Base-by-base conservation (phyloP, 2,329 filamentous ascomycete species). In the Plectosphaerella sp. region DNA sequence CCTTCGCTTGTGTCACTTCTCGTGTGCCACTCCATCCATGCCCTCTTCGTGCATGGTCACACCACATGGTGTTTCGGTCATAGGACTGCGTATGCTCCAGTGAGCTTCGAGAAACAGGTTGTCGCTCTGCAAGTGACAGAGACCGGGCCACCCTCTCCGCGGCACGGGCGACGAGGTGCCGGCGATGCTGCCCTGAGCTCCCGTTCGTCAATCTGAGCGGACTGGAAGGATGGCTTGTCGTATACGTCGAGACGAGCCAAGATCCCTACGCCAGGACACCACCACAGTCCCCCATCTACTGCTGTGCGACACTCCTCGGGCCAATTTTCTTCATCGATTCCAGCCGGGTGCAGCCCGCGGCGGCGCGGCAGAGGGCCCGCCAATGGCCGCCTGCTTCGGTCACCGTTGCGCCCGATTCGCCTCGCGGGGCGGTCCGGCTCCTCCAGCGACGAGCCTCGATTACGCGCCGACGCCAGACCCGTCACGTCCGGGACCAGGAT, bases 401-500 rank as follows among this genome's bases (percentile, higher is more conserved):
- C 57, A 61, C 65, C 66, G 67, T 70, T 65, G 61, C 66, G 62
- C 75, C 70, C 67, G 67, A 78, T 78, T 54, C 79, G 76, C 72
- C 69, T 69, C 67, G 64, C 65, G 67, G 68, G 68, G 67, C 67
- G 67, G 63, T 63, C 59, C 59, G 64, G 61, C 60, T 67, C 64
- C 67, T 68, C 76, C 75, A 79, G 66, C 72, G 67, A 68, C 65
- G 71, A 71, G 68, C 68, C 68, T 70, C 67, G 64, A 69, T 75
- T 81, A 81, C 72, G 77, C 78, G 78, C 78, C 77, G 60, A 60
- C 52, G 35, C 54, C 49, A 62, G 59, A 58, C 41, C 41, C 15
- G 41, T 20, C 41, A 43, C 41, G 41, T 18, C 41, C 41, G 18
- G 37, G 41, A 55, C 50, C 53, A 36, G 39, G 43, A 58, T 66